Base-by-base conservation (phyloP, 805 yeast genomes). In the Priceomyces melissophilus region DNA sequence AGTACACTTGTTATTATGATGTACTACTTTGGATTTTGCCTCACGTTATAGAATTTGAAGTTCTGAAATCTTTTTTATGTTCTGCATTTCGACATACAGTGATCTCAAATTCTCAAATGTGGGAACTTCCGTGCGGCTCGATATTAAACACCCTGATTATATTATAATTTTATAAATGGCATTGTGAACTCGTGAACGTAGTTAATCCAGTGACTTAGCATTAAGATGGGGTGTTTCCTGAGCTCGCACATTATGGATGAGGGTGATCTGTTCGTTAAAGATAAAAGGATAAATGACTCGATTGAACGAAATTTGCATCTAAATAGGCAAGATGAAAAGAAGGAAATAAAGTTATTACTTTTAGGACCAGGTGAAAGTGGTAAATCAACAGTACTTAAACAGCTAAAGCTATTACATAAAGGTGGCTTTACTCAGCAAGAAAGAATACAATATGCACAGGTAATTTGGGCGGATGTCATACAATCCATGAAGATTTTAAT, bases 361-460 rank as follows among this genome's bases (percentile, higher is more conserved):
- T 65, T 89, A 28, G 96, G 98, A 32, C 87, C 98, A 0, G 98
- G 97, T 3, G 98, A 90, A 58, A 82, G 91, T 38, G 97, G 98
- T 4, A 90, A 90, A 58, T 85, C 96, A 2, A 90, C 98, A 0
- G 96, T 90, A 5, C 65, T 90, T 49, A 90, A 90, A 61, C 97
- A 90, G 59, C 75, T 90, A 80, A 79, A 85, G 51, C 70, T 93
- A 12, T 61, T 89, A 32, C 97, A 93, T 58, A 85, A 87, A 44
- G 83, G 85, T 33, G 95, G 96, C 2, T 93, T 91, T 65, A 71
- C 85, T 1, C 76, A 76, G 37, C 84, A 81, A 47, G 98, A 93
- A 60, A 71, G 96, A 39, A 53, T 71, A 33, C 90, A 86, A 58
- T 93, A 89, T 60, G 61, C 85, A 2, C 89, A 88, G 50, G 87